Base-by-base conservation (phyloP, 1,139 yeast species). In the Kodamaea arcana region DNA sequence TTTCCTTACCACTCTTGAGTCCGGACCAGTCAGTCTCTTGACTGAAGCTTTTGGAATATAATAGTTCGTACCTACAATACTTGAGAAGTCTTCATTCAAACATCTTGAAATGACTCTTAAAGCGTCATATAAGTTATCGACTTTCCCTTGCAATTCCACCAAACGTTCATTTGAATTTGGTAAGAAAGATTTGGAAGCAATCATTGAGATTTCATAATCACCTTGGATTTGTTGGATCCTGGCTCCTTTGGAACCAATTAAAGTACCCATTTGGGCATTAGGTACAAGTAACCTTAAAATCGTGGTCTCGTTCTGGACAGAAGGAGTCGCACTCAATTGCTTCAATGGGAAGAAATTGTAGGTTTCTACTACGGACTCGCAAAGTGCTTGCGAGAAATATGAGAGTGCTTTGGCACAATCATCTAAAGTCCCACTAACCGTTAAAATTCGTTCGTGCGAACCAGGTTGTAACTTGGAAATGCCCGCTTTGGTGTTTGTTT, bases 251-350 rank as follows among this genome's bases (percentile, higher is more conserved):
- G 85, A 78, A 33, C 97, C 97, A 56, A 88, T 88, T 36, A 88
- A 75, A 9, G 95, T 81, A 29, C 97, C 96, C 80, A 88, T 82
- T 60, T 87, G 95, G 42, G 82, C 73, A 61, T 88, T 88, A 31
- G 95, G 90, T 42, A 88, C 72, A 43, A 90, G 67, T 35, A 88
- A 65, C 51, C 96, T 73, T 48, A 87, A 62, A 28, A 79, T 70
- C 20, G 83, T 70, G 7, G 75, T 68, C 35, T 69, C 66, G 26
- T 77, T 78, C 33, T 72, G 72, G 30, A 73, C 62, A 32, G 72
- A 62, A 12, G 78, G 73, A 24, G 71, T 60, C 14, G 66, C 66
- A 38, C 77, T 65, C 43, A 81, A 65, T 46, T 80, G 76, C 46
- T 78, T 80, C 43, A 81, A 68, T 12, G 86, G 85, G 59, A 78